A percentile compares a stretch with the other conserved stretches of the same genome.
Evolutionary conservation across 768 basidiomycete species (phyloP).

Genomic region (Psilocybe sp.): DNA sequence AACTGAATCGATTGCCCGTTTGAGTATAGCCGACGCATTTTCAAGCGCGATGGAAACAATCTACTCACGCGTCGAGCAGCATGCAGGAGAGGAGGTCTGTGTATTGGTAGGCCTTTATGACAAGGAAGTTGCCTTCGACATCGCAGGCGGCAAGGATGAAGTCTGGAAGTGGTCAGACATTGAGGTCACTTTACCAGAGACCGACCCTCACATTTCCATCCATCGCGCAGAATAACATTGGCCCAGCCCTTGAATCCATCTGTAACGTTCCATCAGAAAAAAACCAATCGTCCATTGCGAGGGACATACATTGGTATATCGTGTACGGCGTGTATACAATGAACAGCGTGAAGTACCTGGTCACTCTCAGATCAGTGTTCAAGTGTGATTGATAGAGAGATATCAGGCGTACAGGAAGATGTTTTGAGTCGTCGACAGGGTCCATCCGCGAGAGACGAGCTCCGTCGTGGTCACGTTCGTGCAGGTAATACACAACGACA

Average conservation of each 20-base stretch:
- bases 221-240: constrained; percentile 68
- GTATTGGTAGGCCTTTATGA: constrained; percentile 85
- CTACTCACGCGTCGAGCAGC: constrained; percentile 81
- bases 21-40: background rate
- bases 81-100: constrained; percentile 87
- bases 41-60: background rate
- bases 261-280: constrained; percentile 23
- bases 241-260: constrained; percentile 86
- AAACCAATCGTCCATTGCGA: constrained; percentile 1
- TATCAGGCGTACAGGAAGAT: constrained; percentile 69
- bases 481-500: constrained; percentile 86
- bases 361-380: constrained; percentile 1
- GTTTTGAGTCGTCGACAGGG: constrained; percentile 77
- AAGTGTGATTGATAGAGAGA: background rate
- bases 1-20: constrained; percentile 35
- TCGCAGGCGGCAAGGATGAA: constrained; percentile 76
- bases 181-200: background rate
- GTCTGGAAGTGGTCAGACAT: constrained; percentile 40
- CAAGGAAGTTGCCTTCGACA: constrained; percentile 87
- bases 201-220: constrained; percentile 75
- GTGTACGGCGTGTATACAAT: constrained; percentile 83
- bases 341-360: constrained; percentile 78
- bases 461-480: constrained; percentile 87
- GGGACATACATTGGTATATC: constrained; percentile 72
- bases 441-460: constrained; percentile 65